These are phyloP conservation scores for Prunus fruticosa DNA, from an alignment of 306 rosid genomes.

Conservation along the genomic window DNA sequence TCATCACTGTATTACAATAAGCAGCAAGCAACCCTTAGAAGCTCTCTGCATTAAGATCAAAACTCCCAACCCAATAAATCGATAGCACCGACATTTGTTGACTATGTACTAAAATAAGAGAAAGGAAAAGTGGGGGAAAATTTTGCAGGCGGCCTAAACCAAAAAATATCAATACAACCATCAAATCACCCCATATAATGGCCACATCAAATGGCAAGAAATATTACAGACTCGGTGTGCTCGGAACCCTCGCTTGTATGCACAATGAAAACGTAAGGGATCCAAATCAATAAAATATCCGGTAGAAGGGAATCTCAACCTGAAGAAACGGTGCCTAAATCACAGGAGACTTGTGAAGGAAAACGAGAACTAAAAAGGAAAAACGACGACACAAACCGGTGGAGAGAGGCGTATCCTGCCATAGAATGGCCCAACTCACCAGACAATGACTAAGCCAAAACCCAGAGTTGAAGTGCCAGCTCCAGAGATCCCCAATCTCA, in stretches of 20 bases:
- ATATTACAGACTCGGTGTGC: slow-evolving; percentile 34
- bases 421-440: slow-evolving; percentile 26
- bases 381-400: slow-evolving; percentile 15
- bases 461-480: slow-evolving; percentile 30
- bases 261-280: slow-evolving; percentile 16
- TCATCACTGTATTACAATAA: slow-evolving; percentile 39
- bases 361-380: background rate
- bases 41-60: slow-evolving; percentile 39
- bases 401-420: slow-evolving; percentile 22
- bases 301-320: slow-evolving; percentile 13
- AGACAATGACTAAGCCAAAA: slow-evolving; percentile 24
- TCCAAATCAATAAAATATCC: slow-evolving; percentile 19
- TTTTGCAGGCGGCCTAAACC: slow-evolving; percentile 25
- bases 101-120: slow-evolving; percentile 28
- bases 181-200: slow-evolving; percentile 32
- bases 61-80: slow-evolving; percentile 33
- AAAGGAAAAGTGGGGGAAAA: background rate
- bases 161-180: slow-evolving; percentile 42
- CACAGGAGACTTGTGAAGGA: background rate
- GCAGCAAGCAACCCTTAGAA: slow-evolving; percentile 36
- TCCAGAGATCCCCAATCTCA: slow-evolving; percentile 28
- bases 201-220: slow-evolving; percentile 40
- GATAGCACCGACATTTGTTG: slow-evolving; percentile 21
- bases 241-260: slow-evolving; percentile 27
- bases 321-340: slow-evolving; percentile 20